Conservation (phyloP, 495 filamentous ascomycete genomes). For the Cercophora scortea region DNA sequence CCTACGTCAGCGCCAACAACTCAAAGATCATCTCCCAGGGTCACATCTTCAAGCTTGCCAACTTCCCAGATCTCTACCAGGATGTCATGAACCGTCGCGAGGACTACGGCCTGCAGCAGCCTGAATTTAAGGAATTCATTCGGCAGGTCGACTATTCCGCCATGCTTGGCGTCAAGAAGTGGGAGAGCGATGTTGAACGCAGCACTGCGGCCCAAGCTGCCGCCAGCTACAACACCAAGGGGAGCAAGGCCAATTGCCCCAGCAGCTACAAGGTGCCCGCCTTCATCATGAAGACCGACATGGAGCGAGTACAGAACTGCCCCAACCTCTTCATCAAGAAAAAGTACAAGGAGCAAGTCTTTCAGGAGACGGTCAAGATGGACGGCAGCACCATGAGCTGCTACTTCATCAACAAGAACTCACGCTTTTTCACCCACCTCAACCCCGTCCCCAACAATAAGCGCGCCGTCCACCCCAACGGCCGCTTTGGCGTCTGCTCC, state of each 20-base stretch:
- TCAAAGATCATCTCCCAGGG: conserved; percentile 13
- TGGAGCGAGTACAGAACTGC: conserved; percentile 18
- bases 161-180: conserved; percentile 7
- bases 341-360: conserved; percentile 10
- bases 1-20: neutral
- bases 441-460: neutral
- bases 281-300: conserved; percentile 16
- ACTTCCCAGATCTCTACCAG: conserved; percentile 3
- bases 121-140: neutral
- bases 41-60: conserved; percentile 3
- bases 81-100: neutral
- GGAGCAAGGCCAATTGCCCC: neutral
- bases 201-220: neutral
- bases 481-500: conserved; percentile 22
- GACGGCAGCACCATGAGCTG: conserved; percentile 16
- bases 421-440: conserved; percentile 3
- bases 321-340: conserved; percentile 20
- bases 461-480: conserved; percentile 5
- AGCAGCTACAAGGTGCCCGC: conserved; percentile 3
- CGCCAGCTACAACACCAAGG: neutral
- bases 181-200: neutral
- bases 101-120: neutral
- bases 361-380: conserved; percentile 20
- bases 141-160: neutral
- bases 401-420: conserved; percentile 13